These are phyloP conservation scores for Agrostemma githago DNA, from an alignment of 148 eudicot species.

Conservation along the genomic window DNA sequence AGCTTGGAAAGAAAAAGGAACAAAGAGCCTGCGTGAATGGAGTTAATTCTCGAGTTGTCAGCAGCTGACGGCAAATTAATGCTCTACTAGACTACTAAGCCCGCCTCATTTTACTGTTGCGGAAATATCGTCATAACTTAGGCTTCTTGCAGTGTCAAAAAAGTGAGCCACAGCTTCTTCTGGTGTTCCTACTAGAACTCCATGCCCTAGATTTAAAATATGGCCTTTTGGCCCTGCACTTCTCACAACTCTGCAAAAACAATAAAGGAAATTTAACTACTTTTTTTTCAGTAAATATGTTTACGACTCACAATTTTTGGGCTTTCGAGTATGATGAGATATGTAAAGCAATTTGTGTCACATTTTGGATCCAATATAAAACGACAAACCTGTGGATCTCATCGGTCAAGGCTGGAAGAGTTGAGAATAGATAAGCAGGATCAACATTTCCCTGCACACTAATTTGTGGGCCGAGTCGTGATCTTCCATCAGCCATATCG, in stretches of 20 bases:
- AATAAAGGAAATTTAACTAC: neutral
- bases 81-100: conserved; percentile 7
- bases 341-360: neutral
- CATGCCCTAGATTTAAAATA: conserved; percentile 87
- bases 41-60: neutral
- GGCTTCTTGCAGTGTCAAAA: conserved; percentile 63
- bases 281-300: too few species aligned
- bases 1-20: too few species aligned
- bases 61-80: neutral
- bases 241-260: conserved; percentile 65
- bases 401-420: conserved; percentile 76
- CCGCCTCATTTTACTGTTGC: neutral
- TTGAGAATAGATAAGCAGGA: conserved; percentile 74
- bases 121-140: conserved; percentile 7
- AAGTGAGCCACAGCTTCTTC: conserved; percentile 97
- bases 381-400: conserved; percentile 79
- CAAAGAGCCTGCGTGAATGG: neutral
- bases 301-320: neutral
- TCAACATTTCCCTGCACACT: conserved; percentile 94
- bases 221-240: conserved; percentile 88
- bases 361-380: neutral
- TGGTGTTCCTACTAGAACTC: conserved; percentile 94
- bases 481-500: conserved; percentile 97
- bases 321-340: neutral
- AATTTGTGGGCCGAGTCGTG: conserved; percentile 63